Percentiles rank a stretch among this genome's conserved stretches.
These are phyloP conservation scores for Globisporangium canariense DNA, from an alignment of 352 stramenopile species.

Conservation along the genomic window DNA sequence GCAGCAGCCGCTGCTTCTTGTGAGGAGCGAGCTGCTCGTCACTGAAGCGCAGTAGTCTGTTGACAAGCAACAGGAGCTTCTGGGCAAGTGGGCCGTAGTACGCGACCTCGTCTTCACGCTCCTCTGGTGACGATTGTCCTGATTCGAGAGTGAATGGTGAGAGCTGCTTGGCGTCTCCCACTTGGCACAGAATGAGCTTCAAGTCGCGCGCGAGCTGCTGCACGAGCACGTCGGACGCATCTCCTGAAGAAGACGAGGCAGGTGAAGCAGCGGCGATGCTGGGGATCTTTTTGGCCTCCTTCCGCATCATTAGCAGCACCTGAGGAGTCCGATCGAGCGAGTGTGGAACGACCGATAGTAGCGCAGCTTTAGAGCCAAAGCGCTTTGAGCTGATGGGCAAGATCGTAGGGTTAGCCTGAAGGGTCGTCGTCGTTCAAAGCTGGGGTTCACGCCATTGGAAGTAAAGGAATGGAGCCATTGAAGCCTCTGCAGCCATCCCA, in stretches of 20 bases:
- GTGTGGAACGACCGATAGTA: no score
- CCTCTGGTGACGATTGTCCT: slow-evolving; percentile 7
- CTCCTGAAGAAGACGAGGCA: neutral
- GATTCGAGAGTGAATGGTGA: neutral
- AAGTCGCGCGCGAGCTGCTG: slow-evolving; percentile 61
- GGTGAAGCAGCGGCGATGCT: neutral
- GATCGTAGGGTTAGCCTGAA: neutral
- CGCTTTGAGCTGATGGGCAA: neutral
- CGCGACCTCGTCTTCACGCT: slow-evolving; percentile 27
- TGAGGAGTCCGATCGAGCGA: no score
- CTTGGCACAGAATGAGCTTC: slow-evolving; percentile 28
- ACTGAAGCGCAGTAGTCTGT: slow-evolving; percentile 27
- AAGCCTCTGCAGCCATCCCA: neutral
- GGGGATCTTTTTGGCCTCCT: slow-evolving; percentile 16
- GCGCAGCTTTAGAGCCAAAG: neutral
- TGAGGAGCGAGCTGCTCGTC: slow-evolving; percentile 30
- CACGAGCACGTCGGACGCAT: slow-evolving; percentile 29
- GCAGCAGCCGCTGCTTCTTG: slow-evolving; percentile 42
- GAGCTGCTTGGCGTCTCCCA: slow-evolving; percentile 29
- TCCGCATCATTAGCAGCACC: neutral
- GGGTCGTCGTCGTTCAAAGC: neutral
- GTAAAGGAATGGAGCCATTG: slow-evolving; percentile 5
- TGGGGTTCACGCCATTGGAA: neutral
- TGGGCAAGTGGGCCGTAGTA: slow-evolving; percentile 42
- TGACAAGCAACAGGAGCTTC: slow-evolving; percentile 34